A percentile compares a stretch with the other conserved stretches of the same genome.
Evolutionary conservation across 176 grass and related monocot species (phyloP).

Genomic region (Melocanna baccifera): DNA sequence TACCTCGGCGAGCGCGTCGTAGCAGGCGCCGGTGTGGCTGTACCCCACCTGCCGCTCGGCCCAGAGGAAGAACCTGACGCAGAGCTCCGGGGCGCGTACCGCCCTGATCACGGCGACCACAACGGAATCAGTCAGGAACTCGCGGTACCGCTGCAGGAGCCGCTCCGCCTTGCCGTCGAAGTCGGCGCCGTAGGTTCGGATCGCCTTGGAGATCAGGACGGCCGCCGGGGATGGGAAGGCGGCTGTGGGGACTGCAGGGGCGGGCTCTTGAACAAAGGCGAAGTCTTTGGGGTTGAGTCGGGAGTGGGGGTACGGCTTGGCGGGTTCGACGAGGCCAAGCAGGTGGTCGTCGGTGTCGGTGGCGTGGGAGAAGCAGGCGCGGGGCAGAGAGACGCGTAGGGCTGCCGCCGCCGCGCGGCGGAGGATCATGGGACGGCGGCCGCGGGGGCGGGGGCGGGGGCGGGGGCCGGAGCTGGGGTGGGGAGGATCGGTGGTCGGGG

Average conservation of each 20-base stretch:
- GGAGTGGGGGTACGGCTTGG: not conserved
- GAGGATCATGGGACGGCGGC: slow-evolving; percentile 37
- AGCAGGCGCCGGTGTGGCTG: slow-evolving; percentile 57
- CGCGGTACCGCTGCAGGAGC: slow-evolving; percentile 63
- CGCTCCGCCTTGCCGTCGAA: slow-evolving; percentile 56
- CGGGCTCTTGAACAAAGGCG: slow-evolving; percentile 53
- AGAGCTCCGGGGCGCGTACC: slow-evolving; percentile 57
- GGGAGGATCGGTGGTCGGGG: not conserved
- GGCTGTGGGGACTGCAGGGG: slow-evolving; percentile 1
- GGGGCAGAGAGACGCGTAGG: slow-evolving; percentile 31
- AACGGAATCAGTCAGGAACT: slow-evolving; percentile 51
- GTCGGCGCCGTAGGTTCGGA: slow-evolving; percentile 46
- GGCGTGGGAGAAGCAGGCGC: slow-evolving; percentile 29
- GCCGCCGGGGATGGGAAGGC: slow-evolving; percentile 48
- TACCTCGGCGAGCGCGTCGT: slow-evolving; percentile 57
- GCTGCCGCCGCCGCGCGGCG: slow-evolving; percentile 32
- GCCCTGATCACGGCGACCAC: slow-evolving; percentile 62
- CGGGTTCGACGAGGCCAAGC: slow-evolving; percentile 20
- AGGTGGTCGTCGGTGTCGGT: slow-evolving; percentile 21
- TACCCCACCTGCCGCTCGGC: slow-evolving; percentile 86
- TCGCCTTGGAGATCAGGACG: slow-evolving; percentile 66
- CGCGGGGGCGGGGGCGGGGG: not conserved
- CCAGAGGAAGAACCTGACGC: slow-evolving; percentile 90
- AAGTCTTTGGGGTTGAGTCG: slow-evolving; percentile 57
- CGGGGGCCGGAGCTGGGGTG: too few species aligned